Conservation (phyloP, 352 stramenopile species). For the Phytopythium chamaehyphon region DNA sequence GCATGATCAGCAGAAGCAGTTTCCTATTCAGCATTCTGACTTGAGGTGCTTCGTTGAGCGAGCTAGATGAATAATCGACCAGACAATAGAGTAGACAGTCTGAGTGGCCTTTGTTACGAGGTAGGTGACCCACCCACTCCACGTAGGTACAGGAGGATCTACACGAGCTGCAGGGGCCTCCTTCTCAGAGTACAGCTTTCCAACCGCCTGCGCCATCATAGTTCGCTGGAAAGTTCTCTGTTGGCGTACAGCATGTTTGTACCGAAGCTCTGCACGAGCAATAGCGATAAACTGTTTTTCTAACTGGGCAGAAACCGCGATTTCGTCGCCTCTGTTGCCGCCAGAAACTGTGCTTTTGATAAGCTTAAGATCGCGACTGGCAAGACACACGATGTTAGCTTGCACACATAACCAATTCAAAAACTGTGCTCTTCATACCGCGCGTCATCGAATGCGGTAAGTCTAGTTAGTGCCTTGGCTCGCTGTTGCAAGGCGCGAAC, state of each 20-base stretch:
- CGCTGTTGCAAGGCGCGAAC: conserved; percentile 62
- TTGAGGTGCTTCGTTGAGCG: not conserved
- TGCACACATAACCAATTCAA: not conserved
- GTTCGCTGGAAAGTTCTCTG: conserved; percentile 62
- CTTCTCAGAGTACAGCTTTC: conserved; percentile 73
- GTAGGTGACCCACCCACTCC: conserved; percentile 8
- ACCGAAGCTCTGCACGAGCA: conserved; percentile 34
- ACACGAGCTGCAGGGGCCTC: conserved; percentile 8
- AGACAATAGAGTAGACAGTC: conserved; percentile 3
- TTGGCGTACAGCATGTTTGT: conserved; percentile 31
- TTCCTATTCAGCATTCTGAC: not conserved
- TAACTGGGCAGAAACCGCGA: conserved; percentile 5
- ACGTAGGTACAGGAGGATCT: no score
- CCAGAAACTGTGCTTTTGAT: not conserved
- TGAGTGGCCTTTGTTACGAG: conserved; percentile 15
- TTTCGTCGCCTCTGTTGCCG: no score
- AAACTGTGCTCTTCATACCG: conserved; percentile 24
- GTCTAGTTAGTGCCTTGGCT: conserved; percentile 43
- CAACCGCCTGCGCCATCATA: conserved; percentile 75
- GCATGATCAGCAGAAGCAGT: not conserved
- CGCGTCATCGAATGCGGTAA: conserved; percentile 54
- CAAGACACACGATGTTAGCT: conserved; percentile 4
- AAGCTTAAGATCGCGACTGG: conserved; percentile 28
- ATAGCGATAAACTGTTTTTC: conserved; percentile 49
- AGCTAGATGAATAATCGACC: not conserved